phyloP scores from a whole-genome alignment of 2,329 filamentous ascomycete genomes.

The Boeremia exigua region DNA sequence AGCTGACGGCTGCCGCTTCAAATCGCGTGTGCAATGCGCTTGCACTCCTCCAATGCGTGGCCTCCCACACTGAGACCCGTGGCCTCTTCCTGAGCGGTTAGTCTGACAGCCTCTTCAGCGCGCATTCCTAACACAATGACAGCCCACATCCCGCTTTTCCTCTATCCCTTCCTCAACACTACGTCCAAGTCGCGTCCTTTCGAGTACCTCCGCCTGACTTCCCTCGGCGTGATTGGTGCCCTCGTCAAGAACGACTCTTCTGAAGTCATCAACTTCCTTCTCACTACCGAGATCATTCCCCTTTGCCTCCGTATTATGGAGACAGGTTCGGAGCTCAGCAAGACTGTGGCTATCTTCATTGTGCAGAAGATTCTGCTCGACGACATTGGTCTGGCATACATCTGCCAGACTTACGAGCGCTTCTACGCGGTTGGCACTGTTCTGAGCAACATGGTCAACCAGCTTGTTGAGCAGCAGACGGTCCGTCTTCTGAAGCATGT shows the following conservation, averaged over 20 bases:
- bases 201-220: constrained; percentile 95
- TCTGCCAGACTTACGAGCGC: constrained; percentile 96
- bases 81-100: constrained; percentile 90
- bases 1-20: constrained; percentile 94
- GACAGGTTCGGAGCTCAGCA: constrained; percentile 96
- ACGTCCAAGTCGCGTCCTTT: constrained; percentile 98
- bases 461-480: constrained; percentile 96
- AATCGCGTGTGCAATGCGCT: constrained; percentile 98
- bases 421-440: constrained; percentile 99
- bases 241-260: constrained; percentile 98
- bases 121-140: constrained; percentile 20
- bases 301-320: constrained; percentile 99
- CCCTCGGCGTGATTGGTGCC: constrained; percentile 93
- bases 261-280: constrained; percentile 97
- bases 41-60: constrained; percentile 93
- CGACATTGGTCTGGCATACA: constrained; percentile 95
- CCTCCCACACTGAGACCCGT: constrained; percentile 94
- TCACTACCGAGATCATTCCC: constrained; percentile 98
- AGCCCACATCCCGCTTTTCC: constrained; percentile 97
- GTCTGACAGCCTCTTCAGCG: not conserved
- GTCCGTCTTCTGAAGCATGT: constrained; percentile 96
- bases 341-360: constrained; percentile 99
- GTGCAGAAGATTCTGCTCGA: constrained; percentile 98
- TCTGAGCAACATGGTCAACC: constrained; percentile 97
- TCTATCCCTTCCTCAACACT: constrained; percentile 98